Base-by-base conservation (phyloP, 2,329 filamentous ascomycete genomes). In the Penicillium expansum region DNA sequence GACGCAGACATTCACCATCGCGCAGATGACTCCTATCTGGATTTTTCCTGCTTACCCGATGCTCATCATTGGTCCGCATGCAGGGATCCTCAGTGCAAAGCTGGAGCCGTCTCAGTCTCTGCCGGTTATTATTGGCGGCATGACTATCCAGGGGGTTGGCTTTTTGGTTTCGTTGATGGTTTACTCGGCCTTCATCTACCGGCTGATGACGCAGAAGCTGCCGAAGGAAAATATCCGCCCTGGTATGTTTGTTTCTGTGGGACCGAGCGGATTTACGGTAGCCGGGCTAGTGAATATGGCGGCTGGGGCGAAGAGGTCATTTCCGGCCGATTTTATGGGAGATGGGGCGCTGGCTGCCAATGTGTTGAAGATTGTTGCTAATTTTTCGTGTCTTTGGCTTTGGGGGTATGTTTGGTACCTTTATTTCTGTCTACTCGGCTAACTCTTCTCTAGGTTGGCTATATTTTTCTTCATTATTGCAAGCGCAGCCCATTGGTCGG, bases 21-120 rank as follows among this genome's bases (percentile, higher is more conserved):
- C 90, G 33, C 86, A 86, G 51, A 94, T 95, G 91, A 94, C 90
- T 0, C 90, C 90, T 0, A 86, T 91, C 18, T 94, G 90, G 90
- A 91, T 93, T 53, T 94, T 94, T 63, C 91, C 90, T 0, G 90
- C 88, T 0, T 95, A 95, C 62, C 90, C 91, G 0, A 80, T 94
- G 22, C 82, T 95, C 4, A 83, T 94, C 9, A 85, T 88, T 22
- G 90, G 88, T 0, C 88, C 90, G 0, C 86, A 92, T 63, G 90
- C 88, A 5, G 82, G 83, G 18, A 85, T 81, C 7, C 70, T 87
- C 13, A 79, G 81, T 22, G 68, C 72, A 2, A 79, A 82, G 48
- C 66, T 83, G 4, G 65, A 74, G n/a, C 73, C 72, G 0, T 62
- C 65, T 0, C 71, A 69, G 9, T 78, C 81, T 0, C 74, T 86